Base-by-base conservation (phyloP, 495 filamentous ascomycete genomes). In the Xylaria flabelliformis region DNA sequence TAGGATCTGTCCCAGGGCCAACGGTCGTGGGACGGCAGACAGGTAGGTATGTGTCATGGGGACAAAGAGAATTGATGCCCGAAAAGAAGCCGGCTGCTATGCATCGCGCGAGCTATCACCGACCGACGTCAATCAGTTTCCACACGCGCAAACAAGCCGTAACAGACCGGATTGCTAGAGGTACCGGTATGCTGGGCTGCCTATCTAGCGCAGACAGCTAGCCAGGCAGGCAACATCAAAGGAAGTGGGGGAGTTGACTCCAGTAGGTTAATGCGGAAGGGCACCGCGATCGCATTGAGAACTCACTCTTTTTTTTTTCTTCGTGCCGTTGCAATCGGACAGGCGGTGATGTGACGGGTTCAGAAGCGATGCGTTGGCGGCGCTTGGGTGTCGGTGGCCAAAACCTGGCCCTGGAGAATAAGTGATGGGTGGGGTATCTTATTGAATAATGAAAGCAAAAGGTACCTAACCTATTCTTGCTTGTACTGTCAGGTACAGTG, bases 331-430 rank as follows among this genome's bases (percentile, higher is more conserved):
- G 67, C 67, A 70, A 26, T 51, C 67, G 67, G 55, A 62, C 67
- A 46, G 67, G 55, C 55, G 42, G 55, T 71, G 69, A 71, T 71
- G 69, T 64, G 69, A 71, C 48, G 69, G 59, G 48, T 51, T 64
- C 42, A 71, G 69, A 56, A 71, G 46, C 48, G 59, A 64, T 71
- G 69, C 69, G 69, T 71, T 71, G 69, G 69, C 69, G 65, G 65
- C 65, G 65, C 65, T 67, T 67, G 65, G 64, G 65, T 67, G 58
- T 70, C 58, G 69, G 68, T 70, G 58, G 68, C 58, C 58, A 70
- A 64, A 64, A 56, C 69, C 24, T 64, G 69, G 42, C 44, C 24
- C 63, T 55, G 48, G 32, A 24, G 48, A 32, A 39, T 8, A 48
- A 48, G 42, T 67, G 44, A 51, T 29, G 32, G 19, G 64, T 67